These are phyloP conservation scores for Caryopteris hybrid DNA, from an alignment of 305 asterid genomes.

Conservation along the genomic window DNA sequence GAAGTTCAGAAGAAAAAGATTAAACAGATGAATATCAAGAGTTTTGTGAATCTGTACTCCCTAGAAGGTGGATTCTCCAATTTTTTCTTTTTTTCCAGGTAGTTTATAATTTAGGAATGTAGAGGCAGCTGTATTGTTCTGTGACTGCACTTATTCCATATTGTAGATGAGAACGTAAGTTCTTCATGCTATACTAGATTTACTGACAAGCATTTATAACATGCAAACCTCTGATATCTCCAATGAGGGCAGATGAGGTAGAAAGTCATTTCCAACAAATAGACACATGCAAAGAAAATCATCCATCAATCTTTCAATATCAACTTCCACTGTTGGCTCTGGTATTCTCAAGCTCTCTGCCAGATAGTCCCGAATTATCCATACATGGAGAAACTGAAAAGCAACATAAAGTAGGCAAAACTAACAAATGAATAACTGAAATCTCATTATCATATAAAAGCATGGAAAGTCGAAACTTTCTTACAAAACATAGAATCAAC, in stretches of 20 bases:
- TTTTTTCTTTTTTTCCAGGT: not conserved
- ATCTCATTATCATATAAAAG: not conserved
- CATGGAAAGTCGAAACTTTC: not conserved
- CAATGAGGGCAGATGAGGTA: conserved; percentile 57
- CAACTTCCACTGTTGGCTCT: conserved; percentile 28
- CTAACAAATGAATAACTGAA: not conserved
- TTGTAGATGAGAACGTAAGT: not conserved
- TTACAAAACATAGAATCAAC: not conserved
- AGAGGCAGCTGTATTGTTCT: not conserved
- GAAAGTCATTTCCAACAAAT: conserved; percentile 62
- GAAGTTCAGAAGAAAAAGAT: conserved; percentile 12
- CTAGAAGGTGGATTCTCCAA: no score
- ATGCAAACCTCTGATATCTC: conserved; percentile 53
- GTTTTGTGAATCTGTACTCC: not conserved
- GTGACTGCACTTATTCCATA: not conserved
- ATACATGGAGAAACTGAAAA: conserved; percentile 44
- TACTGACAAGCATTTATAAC: conserved; percentile 10
- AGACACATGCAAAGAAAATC: conserved; percentile 60
- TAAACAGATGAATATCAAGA: not conserved
- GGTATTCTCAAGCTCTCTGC: conserved; percentile 40
- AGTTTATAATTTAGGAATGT: no score
- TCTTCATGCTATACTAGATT: conserved; percentile 1
- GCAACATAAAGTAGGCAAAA: not conserved
- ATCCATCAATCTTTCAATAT: conserved; percentile 50
- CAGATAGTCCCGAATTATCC: conserved; percentile 57